Base-by-base conservation (phyloP, 441 rosid species). In the Arabidopsis lyrata region DNA sequence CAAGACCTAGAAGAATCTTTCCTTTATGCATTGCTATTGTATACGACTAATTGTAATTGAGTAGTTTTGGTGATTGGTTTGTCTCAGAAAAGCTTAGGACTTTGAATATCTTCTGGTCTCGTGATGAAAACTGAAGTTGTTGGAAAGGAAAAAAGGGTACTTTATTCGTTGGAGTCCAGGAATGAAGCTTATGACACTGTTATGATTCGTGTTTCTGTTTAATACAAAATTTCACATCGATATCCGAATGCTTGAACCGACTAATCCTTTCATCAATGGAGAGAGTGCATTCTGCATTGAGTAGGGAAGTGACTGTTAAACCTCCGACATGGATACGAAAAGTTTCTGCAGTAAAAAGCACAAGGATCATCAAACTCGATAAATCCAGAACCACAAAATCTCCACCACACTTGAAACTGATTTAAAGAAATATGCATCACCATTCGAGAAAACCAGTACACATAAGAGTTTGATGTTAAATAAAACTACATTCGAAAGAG, bases 161-260 rank as follows among this genome's bases (percentile, higher is more conserved):
- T 65, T 47, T 45, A 22, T 64, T 45, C 9, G 71, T 55, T 73
- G 13, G 69, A 63, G 39, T 61, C 15, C 12, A 67, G 68, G 53
- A 62, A 29, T 39, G 14, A 18, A 72, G 55, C 16, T 65, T 38
- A 54, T 64, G 41, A 34, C 38, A 50, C 36, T 39, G 56, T 56
- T 35, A 42, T 32, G 50, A 14, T 24, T 71, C 57, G 45, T 55
- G 55, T 13, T 79, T 20, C 8, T 61, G 39, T 60, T 77, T 59
- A n/a, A n/a, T n/a, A n/a, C n/a, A n/a, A n/a, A n/a, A n/a, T n/a
- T 84, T 89, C 47, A 96, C 95, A 76, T 93, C 98, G 48, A 36
- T 73, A 68, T 94, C 86, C 10, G 89, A 68, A 81, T 94, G 99
- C 76, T 64, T 82, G 50, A 94, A 84, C 81, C 75, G 60, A 93